phyloP scores from a whole-genome alignment of 108 stramenopile species.

The Nitzschia palea region DNA sequence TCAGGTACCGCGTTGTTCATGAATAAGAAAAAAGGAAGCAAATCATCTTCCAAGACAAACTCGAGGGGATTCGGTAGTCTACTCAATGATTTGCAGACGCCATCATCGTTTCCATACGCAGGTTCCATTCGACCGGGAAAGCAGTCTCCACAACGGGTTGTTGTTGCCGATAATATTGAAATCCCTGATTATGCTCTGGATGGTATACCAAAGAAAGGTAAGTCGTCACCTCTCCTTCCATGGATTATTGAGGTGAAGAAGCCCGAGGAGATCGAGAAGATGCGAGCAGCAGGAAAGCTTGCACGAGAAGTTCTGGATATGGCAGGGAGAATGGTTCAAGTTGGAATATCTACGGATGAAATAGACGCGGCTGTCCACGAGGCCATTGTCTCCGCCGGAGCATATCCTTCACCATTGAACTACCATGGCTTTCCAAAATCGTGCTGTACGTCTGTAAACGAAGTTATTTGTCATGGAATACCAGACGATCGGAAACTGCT shows the following conservation, averaged over 20 bases:
- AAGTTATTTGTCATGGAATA: conserved; percentile 99
- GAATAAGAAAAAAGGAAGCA: conserved; percentile 22
- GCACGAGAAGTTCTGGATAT: conserved; percentile 93
- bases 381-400: conserved; percentile 65
- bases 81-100: background rate
- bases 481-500: conserved; percentile 87
- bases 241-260: conserved; percentile 92
- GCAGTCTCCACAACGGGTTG: conserved; percentile 64
- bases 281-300: conserved; percentile 82
- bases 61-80: conserved; percentile 15
- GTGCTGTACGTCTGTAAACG: conserved; percentile 98
- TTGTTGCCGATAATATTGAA: conserved; percentile 40
- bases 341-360: conserved; percentile 91
- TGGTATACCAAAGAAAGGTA: conserved; percentile 62
- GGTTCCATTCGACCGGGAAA: conserved; percentile 69
- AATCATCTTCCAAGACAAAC: background rate
- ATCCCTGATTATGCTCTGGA: conserved; percentile 83
- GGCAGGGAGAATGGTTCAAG: conserved; percentile 78
- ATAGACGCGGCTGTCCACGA: conserved; percentile 94
- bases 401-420: conserved; percentile 96
- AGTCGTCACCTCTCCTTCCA: conserved; percentile 39
- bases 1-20: background rate
- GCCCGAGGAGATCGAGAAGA: conserved; percentile 87
- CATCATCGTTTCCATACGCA: conserved; percentile 67
- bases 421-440: conserved; percentile 98